A percentile compares a stretch with the other conserved stretches of the same genome.
Evolutionary conservation across 2,329 filamentous ascomycete species (phyloP).

Genomic region (Trichophyton mentagrophytes): DNA sequence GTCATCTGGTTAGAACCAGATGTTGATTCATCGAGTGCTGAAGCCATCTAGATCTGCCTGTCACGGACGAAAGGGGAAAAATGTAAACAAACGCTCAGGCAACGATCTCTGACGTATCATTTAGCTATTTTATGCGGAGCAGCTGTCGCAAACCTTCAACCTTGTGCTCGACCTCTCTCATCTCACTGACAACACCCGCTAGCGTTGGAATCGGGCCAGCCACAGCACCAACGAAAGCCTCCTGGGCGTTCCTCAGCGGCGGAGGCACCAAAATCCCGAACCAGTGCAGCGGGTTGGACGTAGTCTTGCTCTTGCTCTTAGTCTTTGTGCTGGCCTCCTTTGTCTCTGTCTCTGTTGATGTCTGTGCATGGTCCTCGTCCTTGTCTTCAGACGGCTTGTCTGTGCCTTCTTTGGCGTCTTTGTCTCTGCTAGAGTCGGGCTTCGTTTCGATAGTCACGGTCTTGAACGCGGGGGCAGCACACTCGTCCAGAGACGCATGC

Average conservation of each 20-base stretch:
- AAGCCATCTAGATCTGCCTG: not conserved
- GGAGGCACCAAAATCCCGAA: conserved; percentile 38
- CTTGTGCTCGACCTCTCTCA: conserved; percentile 30
- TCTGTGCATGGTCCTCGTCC: not conserved
- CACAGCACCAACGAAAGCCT: conserved; percentile 31
- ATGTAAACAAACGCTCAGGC: not conserved
- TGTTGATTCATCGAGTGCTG: not conserved
- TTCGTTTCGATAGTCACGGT: not conserved
- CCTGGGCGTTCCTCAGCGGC: conserved; percentile 33
- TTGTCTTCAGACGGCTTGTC: not conserved
- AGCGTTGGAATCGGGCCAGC: conserved; percentile 26
- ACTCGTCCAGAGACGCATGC: not conserved
- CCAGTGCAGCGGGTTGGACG: conserved; percentile 35
- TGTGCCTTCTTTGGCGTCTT: not conserved
- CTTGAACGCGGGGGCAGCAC: not conserved
- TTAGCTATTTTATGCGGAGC: not conserved
- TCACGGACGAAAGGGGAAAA: not conserved
- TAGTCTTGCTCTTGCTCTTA: too few species aligned
- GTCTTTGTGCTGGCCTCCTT: conserved; percentile 12
- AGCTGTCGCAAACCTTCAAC: conserved; percentile 17
- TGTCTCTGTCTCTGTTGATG: not conserved
- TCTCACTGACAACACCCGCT: conserved; percentile 27
- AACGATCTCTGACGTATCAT: not conserved
- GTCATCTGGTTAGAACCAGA: not conserved
- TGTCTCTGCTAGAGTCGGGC: not conserved